phyloP scores from a whole-genome alignment of 164 flowering plant genomes.

The Dillenia turbinata region DNA sequence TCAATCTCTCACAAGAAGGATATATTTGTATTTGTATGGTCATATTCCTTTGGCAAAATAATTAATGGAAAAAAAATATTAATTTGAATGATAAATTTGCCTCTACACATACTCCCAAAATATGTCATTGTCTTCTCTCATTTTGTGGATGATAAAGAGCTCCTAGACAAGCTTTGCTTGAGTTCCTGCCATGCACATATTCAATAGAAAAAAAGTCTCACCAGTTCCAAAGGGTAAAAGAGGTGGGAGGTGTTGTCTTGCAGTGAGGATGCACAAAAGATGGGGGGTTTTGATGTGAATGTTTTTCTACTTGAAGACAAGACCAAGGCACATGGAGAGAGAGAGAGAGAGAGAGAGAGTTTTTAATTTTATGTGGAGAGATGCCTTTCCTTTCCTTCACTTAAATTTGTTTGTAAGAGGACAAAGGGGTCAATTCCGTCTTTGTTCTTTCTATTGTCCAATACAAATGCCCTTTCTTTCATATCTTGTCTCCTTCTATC shows the following conservation, averaged over 20 bases:
- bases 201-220: not conserved
- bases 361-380: conserved; percentile 8
- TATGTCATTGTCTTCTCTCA: no score
- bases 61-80: not conserved
- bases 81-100: no score
- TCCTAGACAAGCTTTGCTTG: no score
- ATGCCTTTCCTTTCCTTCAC: conserved; percentile 4
- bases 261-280: not conserved
- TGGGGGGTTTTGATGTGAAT: conserved; percentile 29
- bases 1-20: no score
- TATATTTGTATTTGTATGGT: no score
- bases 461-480: conserved; percentile 20
- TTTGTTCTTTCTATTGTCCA: conserved; percentile 41
- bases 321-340: conserved; percentile 53
- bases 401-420: conserved; percentile 20
- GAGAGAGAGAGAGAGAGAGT: conserved; percentile 2
- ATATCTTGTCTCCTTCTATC: conserved; percentile 34
- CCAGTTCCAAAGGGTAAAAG: conserved; percentile 8
- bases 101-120: no score
- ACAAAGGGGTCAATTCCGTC: conserved; percentile 41
- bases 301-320: conserved; percentile 58
- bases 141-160: no score
- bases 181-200: no score
- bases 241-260: conserved; percentile 13
- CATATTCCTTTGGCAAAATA: no score